Conservation (phyloP, 257 asterid genomes). For the Petunia secreta region DNA sequence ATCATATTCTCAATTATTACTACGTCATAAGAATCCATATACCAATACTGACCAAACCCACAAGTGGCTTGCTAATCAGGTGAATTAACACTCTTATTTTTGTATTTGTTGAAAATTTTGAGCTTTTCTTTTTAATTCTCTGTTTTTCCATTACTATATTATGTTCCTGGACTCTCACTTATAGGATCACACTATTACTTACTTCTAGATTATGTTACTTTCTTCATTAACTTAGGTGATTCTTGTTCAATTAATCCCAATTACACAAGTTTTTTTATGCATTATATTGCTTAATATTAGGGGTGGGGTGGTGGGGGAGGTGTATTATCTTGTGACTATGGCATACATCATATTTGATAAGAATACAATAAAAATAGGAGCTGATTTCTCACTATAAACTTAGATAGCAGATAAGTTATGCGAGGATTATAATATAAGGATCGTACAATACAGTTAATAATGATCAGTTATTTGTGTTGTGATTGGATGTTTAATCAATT, state of each 20-base stretch:
- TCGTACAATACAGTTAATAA: background rate
- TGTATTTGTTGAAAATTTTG: no score
- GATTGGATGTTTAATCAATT: background rate
- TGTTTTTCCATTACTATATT: background rate
- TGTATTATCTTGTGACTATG: background rate
- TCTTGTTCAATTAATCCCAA: background rate
- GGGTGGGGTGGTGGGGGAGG: background rate
- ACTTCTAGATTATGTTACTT: background rate
- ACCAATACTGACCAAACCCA: background rate
- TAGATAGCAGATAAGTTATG: background rate
- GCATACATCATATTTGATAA: background rate
- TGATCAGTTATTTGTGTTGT: background rate
- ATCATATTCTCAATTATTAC: background rate
- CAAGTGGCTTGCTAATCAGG: constrained; percentile 8
- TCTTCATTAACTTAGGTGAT: background rate
- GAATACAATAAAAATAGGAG: background rate
- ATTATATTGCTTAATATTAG: no score
- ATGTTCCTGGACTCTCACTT: no score
- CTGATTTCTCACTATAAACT: background rate
- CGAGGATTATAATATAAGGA: background rate
- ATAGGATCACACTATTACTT: no score
- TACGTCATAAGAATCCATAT: background rate
- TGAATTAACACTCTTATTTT: background rate
- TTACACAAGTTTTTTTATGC: background rate
- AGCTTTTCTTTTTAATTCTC: no score